Evolutionary conservation across 345 rosid genomes (phyloP), one percentile per base, ranked within the genome.

Genomic region (Anacardium occidentale): DNA sequence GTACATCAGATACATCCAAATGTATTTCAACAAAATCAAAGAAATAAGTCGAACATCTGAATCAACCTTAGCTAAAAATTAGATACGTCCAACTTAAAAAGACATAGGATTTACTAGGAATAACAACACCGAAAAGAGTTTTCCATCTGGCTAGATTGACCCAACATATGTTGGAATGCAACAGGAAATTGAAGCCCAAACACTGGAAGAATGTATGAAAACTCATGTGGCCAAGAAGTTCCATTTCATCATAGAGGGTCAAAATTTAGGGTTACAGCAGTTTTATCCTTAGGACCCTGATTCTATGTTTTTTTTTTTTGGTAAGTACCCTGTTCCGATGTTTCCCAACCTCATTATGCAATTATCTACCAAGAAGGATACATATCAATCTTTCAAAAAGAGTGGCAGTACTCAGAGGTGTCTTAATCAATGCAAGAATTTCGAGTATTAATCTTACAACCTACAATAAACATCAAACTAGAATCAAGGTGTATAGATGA

Each of bases 221-320:
- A 94, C 34, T 98, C 98, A 89, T 13, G 87, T 79, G 20, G 97
- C 90, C 51, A 90, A 86, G 21, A 92, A 94, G 77, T 79, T 85
- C 98, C 98, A 92, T 60, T 94, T 95, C 24, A 80, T 77, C 69
- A 92, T 84, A 42, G 90, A 74, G 92, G 89, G 79, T 83, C 78
- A 68, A 83, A 73, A 76, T 59, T 68, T 25, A 71, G 72, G 42
- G 51, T 52, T 67, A 68, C 78, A 48, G 68, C 53, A 74, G 69
- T 68, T 56, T 75, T 84, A 68, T 74, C 70, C 56, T 60, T 34
- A 25, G 57, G 66, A 59, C 74, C 78, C 20, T 71, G 77, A n/a
- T n/a, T n/a, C n/a, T n/a, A n/a, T n/a, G n/a, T n/a, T n/a, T n/a
- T n/a, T n/a, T n/a, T n/a, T n/a, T n/a, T n/a, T n/a, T n/a, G n/a